These are phyloP conservation scores for Bretschneidera sinensis DNA, from an alignment of 345 rosid species.

Conservation along the genomic window DNA sequence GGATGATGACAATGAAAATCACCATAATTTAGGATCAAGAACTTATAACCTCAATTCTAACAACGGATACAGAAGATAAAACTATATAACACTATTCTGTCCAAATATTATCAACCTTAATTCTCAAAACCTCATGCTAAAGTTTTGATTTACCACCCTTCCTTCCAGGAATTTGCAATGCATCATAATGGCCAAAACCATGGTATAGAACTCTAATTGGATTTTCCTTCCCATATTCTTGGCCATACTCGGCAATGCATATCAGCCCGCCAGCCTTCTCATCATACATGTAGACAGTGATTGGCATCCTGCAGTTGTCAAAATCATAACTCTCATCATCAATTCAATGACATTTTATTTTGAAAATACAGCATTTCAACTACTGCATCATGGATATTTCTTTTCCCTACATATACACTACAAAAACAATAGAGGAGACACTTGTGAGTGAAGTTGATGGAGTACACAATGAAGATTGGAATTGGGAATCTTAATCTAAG, in stretches of 20 bases:
- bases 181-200: constrained; percentile 92
- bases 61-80: constrained; percentile 1
- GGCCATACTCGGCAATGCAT: constrained; percentile 83
- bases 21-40: no score
- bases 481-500: no score
- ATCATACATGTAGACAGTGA: constrained; percentile 78
- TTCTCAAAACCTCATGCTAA: constrained; percentile 11
- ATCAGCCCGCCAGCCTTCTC: constrained; percentile 69
- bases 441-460: no score
- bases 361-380: background rate
- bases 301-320: constrained; percentile 66
- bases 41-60: no score
- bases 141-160: constrained; percentile 39
- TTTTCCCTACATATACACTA: constrained; percentile 1
- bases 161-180: constrained; percentile 49
- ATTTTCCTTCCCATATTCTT: constrained; percentile 74
- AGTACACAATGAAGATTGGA: no score
- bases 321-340: background rate
- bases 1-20: no score
- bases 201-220: constrained; percentile 77
- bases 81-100: background rate
- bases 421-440: constrained; percentile 2
- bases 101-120: background rate
- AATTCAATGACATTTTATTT: background rate
- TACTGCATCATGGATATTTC: background rate